Evolutionary conservation across 306 rosid genomes (phyloP).

Genomic region (Cyclanthera cordifolia): DNA sequence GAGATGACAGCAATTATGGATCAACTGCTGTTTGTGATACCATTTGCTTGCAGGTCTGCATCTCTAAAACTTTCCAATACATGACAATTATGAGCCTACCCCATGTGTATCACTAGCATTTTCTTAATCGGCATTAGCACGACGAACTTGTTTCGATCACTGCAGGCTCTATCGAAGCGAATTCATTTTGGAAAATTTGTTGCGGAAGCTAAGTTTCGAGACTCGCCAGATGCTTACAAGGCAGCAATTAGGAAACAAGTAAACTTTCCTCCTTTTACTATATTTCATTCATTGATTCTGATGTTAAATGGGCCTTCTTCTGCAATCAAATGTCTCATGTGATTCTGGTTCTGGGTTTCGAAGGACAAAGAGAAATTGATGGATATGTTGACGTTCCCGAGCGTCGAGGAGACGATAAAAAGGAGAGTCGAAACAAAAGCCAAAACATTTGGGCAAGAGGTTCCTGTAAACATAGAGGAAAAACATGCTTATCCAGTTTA

Average conservation of each 20-base stretch:
- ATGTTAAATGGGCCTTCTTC: not conserved
- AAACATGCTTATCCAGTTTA: slow-evolving; percentile 38
- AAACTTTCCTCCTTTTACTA: not conserved
- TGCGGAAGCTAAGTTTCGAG: slow-evolving; percentile 77
- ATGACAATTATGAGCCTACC: not conserved
- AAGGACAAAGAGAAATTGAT: slow-evolving; percentile 68
- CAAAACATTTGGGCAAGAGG: slow-evolving; percentile 65
- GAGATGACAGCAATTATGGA: slow-evolving; percentile 83
- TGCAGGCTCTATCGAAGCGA: slow-evolving; percentile 75
- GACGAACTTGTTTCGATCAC: not conserved
- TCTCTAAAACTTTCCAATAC: slow-evolving; percentile 5
- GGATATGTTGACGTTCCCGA: slow-evolving; percentile 61
- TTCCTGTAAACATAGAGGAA: slow-evolving; percentile 31
- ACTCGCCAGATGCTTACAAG: slow-evolving; percentile 48
- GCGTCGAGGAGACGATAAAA: slow-evolving; percentile 58
- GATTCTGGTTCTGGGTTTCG: slow-evolving; percentile 12
- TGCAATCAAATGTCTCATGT: slow-evolving; percentile 2
- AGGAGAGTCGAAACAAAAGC: slow-evolving; percentile 72
- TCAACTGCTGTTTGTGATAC: slow-evolving; percentile 81
- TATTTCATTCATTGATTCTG: not conserved
- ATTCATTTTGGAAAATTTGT: slow-evolving; percentile 89
- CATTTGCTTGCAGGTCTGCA: slow-evolving; percentile 80
- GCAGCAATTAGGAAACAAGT: slow-evolving; percentile 78
- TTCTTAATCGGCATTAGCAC: not conserved
- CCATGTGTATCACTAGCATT: not conserved